Percentiles rank a stretch among this genome's conserved stretches.
phyloP scores from a whole-genome alignment of 2,329 filamentous ascomycete genomes.

The Exophiala spinifera region DNA sequence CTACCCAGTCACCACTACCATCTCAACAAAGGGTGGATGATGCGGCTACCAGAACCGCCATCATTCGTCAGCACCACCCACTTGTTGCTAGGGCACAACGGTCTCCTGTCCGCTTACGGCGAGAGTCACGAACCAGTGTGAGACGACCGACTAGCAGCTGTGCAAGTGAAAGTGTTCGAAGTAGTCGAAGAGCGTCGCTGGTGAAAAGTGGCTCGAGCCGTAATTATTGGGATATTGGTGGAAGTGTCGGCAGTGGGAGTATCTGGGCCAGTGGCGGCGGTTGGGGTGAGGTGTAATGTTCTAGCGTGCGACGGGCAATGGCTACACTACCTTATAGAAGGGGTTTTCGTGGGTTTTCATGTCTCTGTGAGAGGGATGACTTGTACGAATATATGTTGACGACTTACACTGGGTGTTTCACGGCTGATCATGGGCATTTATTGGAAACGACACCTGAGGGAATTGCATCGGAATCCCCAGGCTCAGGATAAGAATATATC shows the following conservation, averaged over 20 bases:
- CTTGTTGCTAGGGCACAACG: constrained; percentile 62
- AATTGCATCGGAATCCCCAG: background rate
- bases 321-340: background rate
- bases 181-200: constrained; percentile 58
- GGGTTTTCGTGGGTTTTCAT: constrained; percentile 3
- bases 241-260: constrained; percentile 70
- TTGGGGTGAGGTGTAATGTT: constrained; percentile 68
- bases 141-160: constrained; percentile 62
- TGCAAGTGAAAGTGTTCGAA: constrained; percentile 81
- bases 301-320: background rate
- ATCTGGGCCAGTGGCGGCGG: constrained; percentile 67
- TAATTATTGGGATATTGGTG: constrained; percentile 91
- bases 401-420: constrained; percentile 6
- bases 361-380: background rate
- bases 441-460: background rate
- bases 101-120: constrained; percentile 43
- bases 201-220: constrained; percentile 65
- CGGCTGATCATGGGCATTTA: background rate
- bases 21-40: constrained; percentile 52
- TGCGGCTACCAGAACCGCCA: constrained; percentile 70
- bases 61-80: constrained; percentile 85
- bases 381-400: constrained; percentile 20
- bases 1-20: constrained; percentile 45
- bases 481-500: background rate
- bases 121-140: constrained; percentile 45